Percentiles rank a stretch among this genome's conserved stretches.
phyloP scores from a whole-genome alignment of 805 yeast species.

The Cyberlindnera mississippiensis region DNA sequence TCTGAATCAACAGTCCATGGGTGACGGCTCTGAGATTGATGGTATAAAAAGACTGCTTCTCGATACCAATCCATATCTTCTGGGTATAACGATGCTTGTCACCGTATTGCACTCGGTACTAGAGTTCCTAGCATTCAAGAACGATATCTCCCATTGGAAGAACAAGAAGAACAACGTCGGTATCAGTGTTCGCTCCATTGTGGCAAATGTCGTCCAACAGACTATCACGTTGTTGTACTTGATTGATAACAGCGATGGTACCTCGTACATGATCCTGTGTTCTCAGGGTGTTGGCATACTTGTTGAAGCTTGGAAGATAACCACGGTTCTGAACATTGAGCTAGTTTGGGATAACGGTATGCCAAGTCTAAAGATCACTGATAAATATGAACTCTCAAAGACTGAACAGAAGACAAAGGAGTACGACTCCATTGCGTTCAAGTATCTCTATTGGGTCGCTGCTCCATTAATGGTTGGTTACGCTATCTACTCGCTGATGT shows the following conservation, averaged over 20 bases:
- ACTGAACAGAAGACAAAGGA: conserved; percentile 37
- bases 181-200: conserved; percentile 35
- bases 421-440: conserved; percentile 38
- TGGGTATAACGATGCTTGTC: conserved; percentile 31
- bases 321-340: conserved; percentile 33
- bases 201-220: conserved; percentile 39
- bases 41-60: conserved; percentile 32
- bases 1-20: conserved; percentile 28
- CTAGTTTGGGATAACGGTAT: conserved; percentile 21
- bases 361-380: conserved; percentile 27
- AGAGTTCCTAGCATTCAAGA: conserved; percentile 40
- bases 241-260: conserved; percentile 36
- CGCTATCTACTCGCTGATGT: conserved; percentile 34
- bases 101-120: conserved; percentile 35
- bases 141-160: conserved; percentile 38
- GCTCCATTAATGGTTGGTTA: conserved; percentile 35
- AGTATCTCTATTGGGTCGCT: conserved; percentile 34
- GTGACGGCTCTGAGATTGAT: conserved; percentile 34
- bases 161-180: conserved; percentile 38
- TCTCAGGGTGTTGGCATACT: conserved; percentile 36
- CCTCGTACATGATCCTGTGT: conserved; percentile 35
- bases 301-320: conserved; percentile 41
- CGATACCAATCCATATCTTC: conserved; percentile 35
- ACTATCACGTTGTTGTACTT: conserved; percentile 35
- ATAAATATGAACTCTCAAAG: conserved; percentile 34